Conservation (phyloP, 2,329 filamentous ascomycete species). For the Fusarium sublunatum region DNA sequence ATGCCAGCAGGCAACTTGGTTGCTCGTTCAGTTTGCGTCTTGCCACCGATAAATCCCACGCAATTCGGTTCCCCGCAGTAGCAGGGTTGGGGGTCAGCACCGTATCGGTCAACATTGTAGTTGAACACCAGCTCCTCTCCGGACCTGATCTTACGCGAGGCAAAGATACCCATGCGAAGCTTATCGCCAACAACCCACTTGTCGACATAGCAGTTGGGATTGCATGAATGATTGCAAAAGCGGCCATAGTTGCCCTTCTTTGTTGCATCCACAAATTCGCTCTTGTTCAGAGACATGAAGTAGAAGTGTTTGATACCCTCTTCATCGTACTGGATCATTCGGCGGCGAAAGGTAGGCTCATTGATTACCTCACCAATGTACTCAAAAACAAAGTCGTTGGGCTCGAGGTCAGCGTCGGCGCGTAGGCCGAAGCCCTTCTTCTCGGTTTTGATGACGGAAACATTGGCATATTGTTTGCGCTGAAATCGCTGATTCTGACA, state of each 20-base stretch:
- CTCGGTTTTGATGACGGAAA: constrained; percentile 96
- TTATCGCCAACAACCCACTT: constrained; percentile 99
- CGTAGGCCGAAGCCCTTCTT: constrained; percentile 97
- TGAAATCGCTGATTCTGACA: constrained; percentile 98
- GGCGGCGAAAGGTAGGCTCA: constrained; percentile 86
- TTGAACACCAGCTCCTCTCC: constrained; percentile 98
- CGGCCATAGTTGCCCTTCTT: constrained; percentile 95
- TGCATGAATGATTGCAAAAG: constrained; percentile 99
- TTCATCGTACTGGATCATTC: constrained; percentile 93
- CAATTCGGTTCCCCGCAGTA: constrained; percentile 97
- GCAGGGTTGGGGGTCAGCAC: constrained; percentile 94
- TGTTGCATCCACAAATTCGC: constrained; percentile 96
- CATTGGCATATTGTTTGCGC: constrained; percentile 86
- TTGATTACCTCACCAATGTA: constrained; percentile 99
- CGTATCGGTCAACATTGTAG: constrained; percentile 99
- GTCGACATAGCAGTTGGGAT: constrained; percentile 98
- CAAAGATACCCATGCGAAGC: constrained; percentile 98
- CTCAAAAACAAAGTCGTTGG: constrained; percentile 95
- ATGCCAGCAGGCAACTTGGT: constrained; percentile 90
- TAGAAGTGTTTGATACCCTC: constrained; percentile 99
- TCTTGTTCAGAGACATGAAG: constrained; percentile 98
- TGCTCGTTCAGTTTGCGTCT: constrained; percentile 94
- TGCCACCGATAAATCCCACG: constrained; percentile 95
- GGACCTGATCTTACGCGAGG: constrained; percentile 81
- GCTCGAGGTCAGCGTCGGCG: constrained; percentile 78